A percentile compares a stretch with the other conserved stretches of the same genome.
These are phyloP conservation scores for Podospora australis DNA, from an alignment of 495 filamentous ascomycete species.

Conservation along the genomic window DNA sequence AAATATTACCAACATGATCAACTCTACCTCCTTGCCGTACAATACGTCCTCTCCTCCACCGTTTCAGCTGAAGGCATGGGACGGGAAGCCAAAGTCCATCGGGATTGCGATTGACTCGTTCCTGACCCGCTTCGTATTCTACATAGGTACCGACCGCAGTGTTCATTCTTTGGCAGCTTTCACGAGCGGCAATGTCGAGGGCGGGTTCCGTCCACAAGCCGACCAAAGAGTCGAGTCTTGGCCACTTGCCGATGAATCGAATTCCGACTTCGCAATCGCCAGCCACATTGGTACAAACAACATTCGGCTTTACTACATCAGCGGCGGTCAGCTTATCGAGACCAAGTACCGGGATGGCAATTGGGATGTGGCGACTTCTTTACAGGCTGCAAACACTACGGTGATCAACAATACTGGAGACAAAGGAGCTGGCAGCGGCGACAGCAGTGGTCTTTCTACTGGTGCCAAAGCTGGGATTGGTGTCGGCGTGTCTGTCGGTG, in stretches of 20 bases:
- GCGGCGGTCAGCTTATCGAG: slow-evolving; percentile 18
- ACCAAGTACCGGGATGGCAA: slow-evolving; percentile 8
- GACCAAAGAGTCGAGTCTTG: slow-evolving; percentile 4
- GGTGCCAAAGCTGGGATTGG: slow-evolving; percentile 17
- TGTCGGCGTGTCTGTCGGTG: slow-evolving; percentile 8
- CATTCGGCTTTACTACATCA: slow-evolving; percentile 21
- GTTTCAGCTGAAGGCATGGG: slow-evolving; percentile 17
- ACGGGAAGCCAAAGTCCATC: slow-evolving; percentile 17
- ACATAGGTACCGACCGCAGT: slow-evolving; percentile 21
- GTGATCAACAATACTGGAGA: not conserved
- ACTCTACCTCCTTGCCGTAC: slow-evolving; percentile 6
- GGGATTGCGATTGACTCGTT: slow-evolving; percentile 18
- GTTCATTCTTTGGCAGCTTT: slow-evolving; percentile 13
- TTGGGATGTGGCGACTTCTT: not conserved
- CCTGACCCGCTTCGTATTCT: slow-evolving; percentile 23
- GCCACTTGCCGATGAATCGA: slow-evolving; percentile 19
- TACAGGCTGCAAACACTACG: not conserved
- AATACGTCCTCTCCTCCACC: slow-evolving; percentile 2
- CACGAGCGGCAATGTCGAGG: slow-evolving; percentile 12
- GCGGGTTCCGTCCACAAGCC: slow-evolving; percentile 2
- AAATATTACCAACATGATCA: slow-evolving; percentile 19
- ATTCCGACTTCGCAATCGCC: slow-evolving; percentile 15
- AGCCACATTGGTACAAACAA: slow-evolving; percentile 11
- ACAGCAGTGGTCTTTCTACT: slow-evolving; percentile 10
- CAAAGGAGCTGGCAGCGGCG: not conserved